A percentile compares a stretch with the other conserved stretches of the same genome.
phyloP scores from a whole-genome alignment of 2,329 filamentous ascomycete genomes.

The Colletotrichum siamense region DNA sequence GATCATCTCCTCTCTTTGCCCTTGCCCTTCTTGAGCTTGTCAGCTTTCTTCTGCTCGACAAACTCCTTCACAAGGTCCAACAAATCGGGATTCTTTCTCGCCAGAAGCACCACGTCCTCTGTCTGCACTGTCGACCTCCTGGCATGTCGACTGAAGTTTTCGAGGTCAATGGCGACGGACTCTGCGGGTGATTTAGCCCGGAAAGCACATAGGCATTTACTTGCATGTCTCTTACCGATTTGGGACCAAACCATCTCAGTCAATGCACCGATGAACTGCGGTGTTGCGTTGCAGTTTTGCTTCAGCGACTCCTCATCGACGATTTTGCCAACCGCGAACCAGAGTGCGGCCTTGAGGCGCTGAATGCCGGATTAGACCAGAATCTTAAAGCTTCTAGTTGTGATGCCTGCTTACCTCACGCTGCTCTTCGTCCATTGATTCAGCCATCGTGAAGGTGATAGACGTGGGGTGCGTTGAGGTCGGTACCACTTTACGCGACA shows the following conservation, averaged over 20 bases:
- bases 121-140: constrained; percentile 80
- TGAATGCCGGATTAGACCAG: constrained; percentile 37
- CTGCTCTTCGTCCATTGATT: constrained; percentile 36
- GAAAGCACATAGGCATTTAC: background rate
- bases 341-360: constrained; percentile 84
- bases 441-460: constrained; percentile 33
- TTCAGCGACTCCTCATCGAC: constrained; percentile 83
- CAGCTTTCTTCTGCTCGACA: constrained; percentile 64
- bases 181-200: constrained; percentile 39
- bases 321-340: constrained; percentile 84
- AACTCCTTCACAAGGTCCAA: constrained; percentile 75
- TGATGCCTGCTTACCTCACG: constrained; percentile 36
- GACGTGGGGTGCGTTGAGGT: background rate
- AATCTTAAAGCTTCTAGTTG: fast-evolving
- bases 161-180: constrained; percentile 61
- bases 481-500: constrained; percentile 18
- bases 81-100: constrained; percentile 85
- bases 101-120: constrained; percentile 87
- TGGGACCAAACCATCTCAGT: constrained; percentile 90
- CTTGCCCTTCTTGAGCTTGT: constrained; percentile 30
- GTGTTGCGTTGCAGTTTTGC: constrained; percentile 83
- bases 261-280: constrained; percentile 86
- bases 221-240: constrained; percentile 63
- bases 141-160: constrained; percentile 73
- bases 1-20: constrained; percentile 2